Evolutionary conservation across 2,329 filamentous ascomycete genomes (phyloP), one percentile per base, ranked within the genome.

Genomic region (Penicillium sp.): DNA sequence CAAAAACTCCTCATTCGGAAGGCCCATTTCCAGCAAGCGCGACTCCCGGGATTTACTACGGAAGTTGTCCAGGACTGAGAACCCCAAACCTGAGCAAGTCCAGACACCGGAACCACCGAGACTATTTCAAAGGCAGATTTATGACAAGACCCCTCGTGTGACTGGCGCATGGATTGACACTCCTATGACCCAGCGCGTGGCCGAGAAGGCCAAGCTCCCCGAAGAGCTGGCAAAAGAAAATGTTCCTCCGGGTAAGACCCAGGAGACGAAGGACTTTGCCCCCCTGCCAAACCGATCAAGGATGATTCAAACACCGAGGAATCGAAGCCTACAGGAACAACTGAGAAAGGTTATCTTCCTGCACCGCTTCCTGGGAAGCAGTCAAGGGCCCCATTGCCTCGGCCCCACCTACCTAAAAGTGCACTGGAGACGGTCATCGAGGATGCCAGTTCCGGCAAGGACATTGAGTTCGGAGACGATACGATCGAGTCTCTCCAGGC

Each of bases 151-250:
- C 1, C 74, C 74, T 2, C 64, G 69, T 31, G 72, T 75, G 9
- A 69, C 68, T 14, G 74, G 74, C 11, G 73, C 72, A 2, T 76
- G 72, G 72, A 69, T 75, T 29, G 73, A 76, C 55, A 76, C 74
- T 1, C 73, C 74, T 3, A 59, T 74, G 55, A 71, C 72, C 11
- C 71, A 73, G 44, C 64, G 65, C 28, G 54, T 61, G 25, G 39
- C 59, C 5, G 47, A 50, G 8, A 46, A 45, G 36, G 18, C 40
- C 6, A 51, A 62, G 14, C 48, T 59, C 18, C 60, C 57, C 25
- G 58, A 52, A 27, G 54, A 68, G 38, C 46, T 59, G 12, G 57
- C 63, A 2, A 64, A 57, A 25, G 62, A 65, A 18, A 59, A 63
- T 31, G 40, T 58, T 28, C 55, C 54, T 30, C 54, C 59, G n/a